Evolutionary conservation across 768 basidiomycete species (phyloP).

Genomic region (Boletus vinaceobasis): DNA sequence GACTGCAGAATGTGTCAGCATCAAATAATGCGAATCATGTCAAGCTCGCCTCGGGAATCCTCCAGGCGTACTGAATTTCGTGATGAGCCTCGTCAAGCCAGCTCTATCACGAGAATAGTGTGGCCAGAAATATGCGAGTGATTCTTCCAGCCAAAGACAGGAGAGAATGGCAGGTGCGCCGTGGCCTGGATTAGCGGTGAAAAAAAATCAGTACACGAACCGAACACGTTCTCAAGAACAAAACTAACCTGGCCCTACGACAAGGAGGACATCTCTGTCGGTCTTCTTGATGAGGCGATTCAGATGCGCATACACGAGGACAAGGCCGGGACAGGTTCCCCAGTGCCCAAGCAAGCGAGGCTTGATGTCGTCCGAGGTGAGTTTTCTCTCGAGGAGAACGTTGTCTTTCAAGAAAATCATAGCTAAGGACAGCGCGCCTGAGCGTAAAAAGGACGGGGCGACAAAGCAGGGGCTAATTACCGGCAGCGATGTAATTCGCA

Average conservation of each 20-base stretch:
- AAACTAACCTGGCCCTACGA: slow-evolving; percentile 69
- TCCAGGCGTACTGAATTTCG: slow-evolving; percentile 75
- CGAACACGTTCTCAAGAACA: not conserved
- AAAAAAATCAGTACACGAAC: not conserved
- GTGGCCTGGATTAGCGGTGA: slow-evolving; percentile 44
- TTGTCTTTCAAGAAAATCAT: slow-evolving; percentile 85
- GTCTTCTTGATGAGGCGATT: slow-evolving; percentile 61
- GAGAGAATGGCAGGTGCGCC: slow-evolving; percentile 88
- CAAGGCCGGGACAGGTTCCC: slow-evolving; percentile 80
- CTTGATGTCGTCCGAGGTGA: slow-evolving; percentile 73
- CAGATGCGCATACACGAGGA: slow-evolving; percentile 68
- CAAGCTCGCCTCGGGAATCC: slow-evolving; percentile 69
- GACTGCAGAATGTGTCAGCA: slow-evolving; percentile 35
- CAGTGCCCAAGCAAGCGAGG: slow-evolving; percentile 78
- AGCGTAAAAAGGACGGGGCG: not conserved
- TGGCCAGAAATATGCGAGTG: slow-evolving; percentile 56
- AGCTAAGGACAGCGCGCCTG: slow-evolving; percentile 36
- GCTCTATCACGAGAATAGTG: slow-evolving; percentile 51
- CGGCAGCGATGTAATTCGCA: slow-evolving; percentile 68
- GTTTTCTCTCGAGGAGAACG: slow-evolving; percentile 56
- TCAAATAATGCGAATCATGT: not conserved
- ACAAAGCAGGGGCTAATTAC: slow-evolving; percentile 32
- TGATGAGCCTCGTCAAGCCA: slow-evolving; percentile 67
- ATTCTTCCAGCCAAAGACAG: slow-evolving; percentile 82
- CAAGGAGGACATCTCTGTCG: slow-evolving; percentile 62